Base-by-base conservation (phyloP, 495 filamentous ascomycete genomes). In the Tuber borchii region DNA sequence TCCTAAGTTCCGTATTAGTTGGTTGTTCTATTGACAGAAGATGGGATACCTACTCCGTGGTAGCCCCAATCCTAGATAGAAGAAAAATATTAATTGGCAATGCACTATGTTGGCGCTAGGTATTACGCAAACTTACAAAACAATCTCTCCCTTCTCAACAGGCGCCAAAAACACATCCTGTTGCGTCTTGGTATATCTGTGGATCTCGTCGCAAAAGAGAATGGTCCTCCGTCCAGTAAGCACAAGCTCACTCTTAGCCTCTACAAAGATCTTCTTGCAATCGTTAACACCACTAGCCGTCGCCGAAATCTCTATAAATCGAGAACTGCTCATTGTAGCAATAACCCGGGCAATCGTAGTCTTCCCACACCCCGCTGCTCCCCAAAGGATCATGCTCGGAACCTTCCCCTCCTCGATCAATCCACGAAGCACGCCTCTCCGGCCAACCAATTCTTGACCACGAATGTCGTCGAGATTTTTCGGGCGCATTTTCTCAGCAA, bases 141-240 rank as follows among this genome's bases (percentile, higher is more conserved):
- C 97, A 79, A 98, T 90, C 45, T 92, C 91, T 14, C 95, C 95
- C 16, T 91, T 90, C 82, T 99, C 95, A 4, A 99, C 95, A 0
- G 95, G 94, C 7, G 92, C 93, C 14, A 99, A 84, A 78, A 98
- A 98, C 2, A 97, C 93, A 85, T 99, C 95, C 78, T 99, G 95
- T 83, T 99, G 95, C 0, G 90, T 86, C 83, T 97, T 98, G 71
- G 89, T 92, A 86, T 98, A 97, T 7, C 77, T 79, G 83, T 98
- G 95, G 73, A 98, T 97, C 84, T 98, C 95, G 84, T 98, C 95
- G 85, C 95, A 97, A 84, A 98, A 99, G 77, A 99, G 90, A 78
- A 99, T 97, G 7, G 95, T 98, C 84, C 93, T 94, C 45, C 93
- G 87, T 16, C 94, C 94, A 0, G 93, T 96, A 45, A 99, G 84